Base-by-base conservation (phyloP, 2,329 filamentous ascomycete species). In the Monilinia laxa region DNA sequence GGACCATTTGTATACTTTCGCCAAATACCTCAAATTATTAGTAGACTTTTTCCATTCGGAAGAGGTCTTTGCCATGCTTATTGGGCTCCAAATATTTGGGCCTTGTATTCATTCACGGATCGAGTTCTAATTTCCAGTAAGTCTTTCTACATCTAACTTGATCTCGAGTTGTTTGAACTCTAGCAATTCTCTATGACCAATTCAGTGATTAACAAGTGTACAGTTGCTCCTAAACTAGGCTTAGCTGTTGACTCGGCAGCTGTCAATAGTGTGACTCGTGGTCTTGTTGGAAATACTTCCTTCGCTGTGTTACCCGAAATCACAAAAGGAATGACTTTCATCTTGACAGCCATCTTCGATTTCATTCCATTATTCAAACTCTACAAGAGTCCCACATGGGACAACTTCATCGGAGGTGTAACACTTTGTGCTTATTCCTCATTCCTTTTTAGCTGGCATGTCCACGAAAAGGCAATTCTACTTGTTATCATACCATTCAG, bases 41-140 rank as follows among this genome's bases (percentile, higher is more conserved):
- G 87, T 75, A 85, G 95, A 47, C 81, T 99, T 11, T 99, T 99
- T 74, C 95, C 95, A 0, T 99, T 99, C 77, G 93, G 93, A 0
- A 85, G 95, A 68, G 95, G 95, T 0, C 81, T 99, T 5, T 98
- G 94, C 76, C 95, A 99, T 80, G 95, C 95, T 0, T 99, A 99
- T 78, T 99, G 95, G 95, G 95, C 95, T 16, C 93, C 95, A 0
- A 99, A 99, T 72, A 81, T 97, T 1, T 99, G 95, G 95, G 94
- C 95, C 0, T 85, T 98, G 76, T 99, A 99, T 79, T 97, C 95
- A 0, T 97, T 98, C 76, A 81, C 85, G 2, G 95, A 99, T 75
- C 85, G 95, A 64, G 79, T 92, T 10, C 77, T 99, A 71, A 97
- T 99, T 68, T 86, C 88, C 73, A 79, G 92, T 96, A 81, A n/a